Evolutionary conservation across 768 basidiomycete species (phyloP), one percentile per base, ranked within the genome.

Genomic region (Lactifluus volemus): DNA sequence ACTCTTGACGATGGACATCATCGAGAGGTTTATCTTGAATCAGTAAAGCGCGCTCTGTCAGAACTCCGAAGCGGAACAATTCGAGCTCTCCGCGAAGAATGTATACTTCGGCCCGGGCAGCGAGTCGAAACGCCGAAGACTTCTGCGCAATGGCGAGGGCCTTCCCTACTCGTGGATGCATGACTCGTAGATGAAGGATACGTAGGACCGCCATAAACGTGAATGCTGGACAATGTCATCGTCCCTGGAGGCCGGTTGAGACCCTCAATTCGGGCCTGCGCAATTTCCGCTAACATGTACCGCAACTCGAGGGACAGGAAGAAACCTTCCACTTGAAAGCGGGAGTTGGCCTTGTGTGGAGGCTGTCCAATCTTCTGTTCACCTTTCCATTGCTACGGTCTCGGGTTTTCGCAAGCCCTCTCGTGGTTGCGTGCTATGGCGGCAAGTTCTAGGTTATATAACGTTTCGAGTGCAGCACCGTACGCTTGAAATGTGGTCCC

Each of bases 291-390:
- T 7, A 77, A 60, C 12, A 67, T 50, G 29, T 70, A 68, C 3
- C 76, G 73, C 4, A 75, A 56, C 19, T 73, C 69, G 44, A 77
- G 69, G n/a, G 70, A 70, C 12, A 70, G 62, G 61, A 72, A 67
- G 53, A 72, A 67, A 0, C 72, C 75, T 47, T 74, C 73, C 36
- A 73, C 67, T 30, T 66, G 65, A 67, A 70, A 73, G 5, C 72
- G 69, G 2, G 65, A 63, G 53, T 73, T 70, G 3, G 72, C 72
- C 42, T 67, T 70, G 19, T 73, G 74, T 1, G 67, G 70, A 0
- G 72, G 70, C 47, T 70, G 68, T 4, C 73, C 74, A 12, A 74
- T 67, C 45, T 69, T 65, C 42, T 53, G 38, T 64, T 68, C 14
- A 73, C 72, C 15, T 61, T 10, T 47, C 52, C 53, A 75, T 55